Percentiles rank a stretch among this genome's conserved stretches.
Evolutionary conservation across 352 stramenopile species (phyloP).

Genomic region (Pythium chondricola): DNA sequence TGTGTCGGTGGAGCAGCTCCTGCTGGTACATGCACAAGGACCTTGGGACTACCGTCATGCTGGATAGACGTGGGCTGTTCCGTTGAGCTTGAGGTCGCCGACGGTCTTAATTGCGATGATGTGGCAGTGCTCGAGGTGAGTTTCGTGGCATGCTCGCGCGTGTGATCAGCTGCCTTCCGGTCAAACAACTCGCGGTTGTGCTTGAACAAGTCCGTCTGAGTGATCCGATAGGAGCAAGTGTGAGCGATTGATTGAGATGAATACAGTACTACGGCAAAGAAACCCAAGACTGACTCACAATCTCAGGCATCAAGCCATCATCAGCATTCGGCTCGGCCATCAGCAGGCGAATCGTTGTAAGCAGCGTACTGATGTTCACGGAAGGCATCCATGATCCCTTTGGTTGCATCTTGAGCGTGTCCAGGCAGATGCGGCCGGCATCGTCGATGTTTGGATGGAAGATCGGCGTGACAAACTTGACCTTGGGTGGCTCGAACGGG

Average conservation of each 20-base stretch:
- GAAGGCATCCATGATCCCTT: slow-evolving; percentile 89
- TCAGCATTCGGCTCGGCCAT: slow-evolving; percentile 89
- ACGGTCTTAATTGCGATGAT: too few relatives aligned
- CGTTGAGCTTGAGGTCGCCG: too few relatives aligned
- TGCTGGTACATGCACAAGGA: too few relatives aligned
- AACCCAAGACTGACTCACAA: slow-evolving; percentile 32
- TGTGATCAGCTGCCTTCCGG: slow-evolving; percentile 56
- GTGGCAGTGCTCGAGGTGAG: too few relatives aligned
- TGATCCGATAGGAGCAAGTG: too few relatives aligned
- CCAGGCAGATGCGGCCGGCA: slow-evolving; percentile 83
- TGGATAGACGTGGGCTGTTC: too few relatives aligned
- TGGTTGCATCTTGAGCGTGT: slow-evolving; percentile 90
- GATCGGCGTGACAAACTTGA: slow-evolving; percentile 73
- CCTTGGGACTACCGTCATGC: too few relatives aligned
- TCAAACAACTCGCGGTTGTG: slow-evolving; percentile 71
- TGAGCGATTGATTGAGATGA: too few relatives aligned
- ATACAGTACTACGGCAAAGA: too few relatives aligned
- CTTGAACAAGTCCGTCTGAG: slow-evolving; percentile 77
- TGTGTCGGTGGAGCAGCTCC: too few relatives aligned
- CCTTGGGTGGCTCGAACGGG: slow-evolving; percentile 78
- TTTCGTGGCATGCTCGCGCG: slow-evolving; percentile 43
- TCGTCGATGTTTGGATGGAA: slow-evolving; percentile 86
- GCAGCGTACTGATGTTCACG: slow-evolving; percentile 87
- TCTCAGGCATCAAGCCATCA: slow-evolving; percentile 88
- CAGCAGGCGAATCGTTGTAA: slow-evolving; percentile 88